Evolutionary conservation across 75 land plant genomes (phyloP).

Genomic region (Sequoiadendron giganteum): DNA sequence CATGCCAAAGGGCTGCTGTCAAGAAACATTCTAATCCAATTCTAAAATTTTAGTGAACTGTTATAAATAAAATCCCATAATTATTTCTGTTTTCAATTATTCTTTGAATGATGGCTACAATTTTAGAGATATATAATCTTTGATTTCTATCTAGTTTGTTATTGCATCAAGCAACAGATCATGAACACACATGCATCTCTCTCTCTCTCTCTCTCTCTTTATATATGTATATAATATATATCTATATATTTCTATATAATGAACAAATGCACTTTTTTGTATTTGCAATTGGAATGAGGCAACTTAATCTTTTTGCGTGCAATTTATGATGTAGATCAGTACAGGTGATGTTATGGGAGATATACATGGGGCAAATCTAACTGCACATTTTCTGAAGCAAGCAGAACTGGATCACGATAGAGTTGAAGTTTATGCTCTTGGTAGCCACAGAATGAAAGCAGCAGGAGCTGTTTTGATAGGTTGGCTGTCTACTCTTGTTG

Average conservation of each 20-base stretch:
- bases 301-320: background rate
- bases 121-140: background rate
- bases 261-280: background rate
- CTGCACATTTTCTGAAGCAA: constrained; percentile 13
- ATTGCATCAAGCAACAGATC: background rate
- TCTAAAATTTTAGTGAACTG: background rate
- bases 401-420: background rate
- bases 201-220: background rate
- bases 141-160: background rate
- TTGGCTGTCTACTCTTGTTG: constrained; percentile 15
- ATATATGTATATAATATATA: background rate
- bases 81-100: background rate
- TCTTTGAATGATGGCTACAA: background rate
- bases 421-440: constrained; percentile 25
- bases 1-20: background rate
- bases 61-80: background rate
- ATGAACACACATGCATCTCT: background rate
- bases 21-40: background rate
- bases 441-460: constrained; percentile 23
- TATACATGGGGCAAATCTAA: constrained; percentile 27
- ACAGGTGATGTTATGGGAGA: constrained; percentile 37
- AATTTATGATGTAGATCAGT: constrained; percentile 17
- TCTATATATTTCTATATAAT: background rate
- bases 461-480: constrained; percentile 30
- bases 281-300: background rate